Base-by-base conservation (phyloP, 495 filamentous ascomycete genomes). In the Penicillium riverlandense region DNA sequence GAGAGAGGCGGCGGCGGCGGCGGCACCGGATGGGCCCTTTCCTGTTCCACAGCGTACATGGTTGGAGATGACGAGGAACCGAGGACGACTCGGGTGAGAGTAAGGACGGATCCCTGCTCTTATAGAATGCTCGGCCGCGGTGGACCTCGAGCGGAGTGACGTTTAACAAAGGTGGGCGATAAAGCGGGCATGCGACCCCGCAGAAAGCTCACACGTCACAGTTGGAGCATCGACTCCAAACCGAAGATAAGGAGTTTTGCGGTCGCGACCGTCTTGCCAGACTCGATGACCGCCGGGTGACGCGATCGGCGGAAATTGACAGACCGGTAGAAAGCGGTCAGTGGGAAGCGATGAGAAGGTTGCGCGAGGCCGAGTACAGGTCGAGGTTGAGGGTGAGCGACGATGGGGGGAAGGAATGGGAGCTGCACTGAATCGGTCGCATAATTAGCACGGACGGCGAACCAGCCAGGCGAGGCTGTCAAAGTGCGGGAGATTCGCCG, bases 31-130 rank as follows among this genome's bases (percentile, higher is more conserved):
- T 70, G 67, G 35, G 66, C 49, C 55, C 69, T 63, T 46, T 72
- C 67, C 44, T 58, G 54, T 45, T 70, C 69, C 41, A 69, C 44
- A 44, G 66, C 59, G 57, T 71, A 72, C 69, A 72, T 72, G 54
- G 55, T 57, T 57, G 55, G 51, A 33, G 53, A 43, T 40, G 41
- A 42, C 16, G 12, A 55, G 52, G 53, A 59, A 62, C 53, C 58
- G 53, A 49, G 60, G 53, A 31, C 51, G 48, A 41, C 33, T 27
- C 39, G 45, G 11, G 33, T 37, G 42, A 50, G 28, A 44, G 30
- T 46, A 53, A 44, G 16, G 40, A 49, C 28, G 56, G 41, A 36
- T 44, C 39, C 29, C 32, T 44, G 38, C 33, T 37, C 47, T 55
- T 53, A 52, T 41, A 50, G 35, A 49, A 52, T 38, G 38, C 22